A percentile compares a stretch with the other conserved stretches of the same genome.
phyloP scores from a whole-genome alignment of 345 rosid species.

The Cardamine chenopodiifolia region DNA sequence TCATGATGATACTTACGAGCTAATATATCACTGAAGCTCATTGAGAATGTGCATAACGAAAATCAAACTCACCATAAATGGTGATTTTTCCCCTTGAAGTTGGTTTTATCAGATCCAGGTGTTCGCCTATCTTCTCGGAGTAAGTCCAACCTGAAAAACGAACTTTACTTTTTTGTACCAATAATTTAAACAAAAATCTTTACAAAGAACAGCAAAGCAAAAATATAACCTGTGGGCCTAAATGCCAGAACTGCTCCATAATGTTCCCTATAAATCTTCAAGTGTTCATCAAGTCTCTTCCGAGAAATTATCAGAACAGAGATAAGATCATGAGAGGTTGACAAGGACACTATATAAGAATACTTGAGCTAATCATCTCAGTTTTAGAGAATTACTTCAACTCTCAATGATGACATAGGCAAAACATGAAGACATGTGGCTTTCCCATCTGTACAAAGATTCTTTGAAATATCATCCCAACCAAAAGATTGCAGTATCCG shows the following conservation, averaged over 20 bases:
- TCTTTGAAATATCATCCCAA: conserved; percentile 66
- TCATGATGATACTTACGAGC: neutral
- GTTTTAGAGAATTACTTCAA: conserved; percentile 52
- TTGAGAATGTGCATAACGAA: conserved; percentile 4
- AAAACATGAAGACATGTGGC: conserved; percentile 72
- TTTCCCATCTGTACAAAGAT: conserved; percentile 62
- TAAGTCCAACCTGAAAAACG: conserved; percentile 71
- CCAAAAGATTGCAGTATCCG: conserved; percentile 62
- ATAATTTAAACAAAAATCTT: neutral
- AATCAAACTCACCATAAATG: conserved; percentile 64
- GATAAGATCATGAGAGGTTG: neutral
- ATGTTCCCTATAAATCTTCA: conserved; percentile 50
- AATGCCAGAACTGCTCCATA: conserved; percentile 66
- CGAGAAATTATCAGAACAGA: conserved; percentile 1
- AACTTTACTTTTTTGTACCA: neutral
- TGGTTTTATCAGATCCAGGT: conserved; percentile 69
- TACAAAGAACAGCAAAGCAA: neutral
- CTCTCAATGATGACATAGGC: conserved; percentile 64
- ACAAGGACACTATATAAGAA: neutral
- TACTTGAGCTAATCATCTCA: conserved; percentile 10
- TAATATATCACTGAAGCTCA: conserved; percentile 3
- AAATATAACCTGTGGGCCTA: conserved; percentile 70
- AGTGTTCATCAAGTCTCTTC: conserved; percentile 60
- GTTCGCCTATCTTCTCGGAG: conserved; percentile 60
- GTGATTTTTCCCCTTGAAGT: conserved; percentile 59